phyloP scores from a whole-genome alignment of 148 eudicot genomes.

The Camellia sinensis region DNA sequence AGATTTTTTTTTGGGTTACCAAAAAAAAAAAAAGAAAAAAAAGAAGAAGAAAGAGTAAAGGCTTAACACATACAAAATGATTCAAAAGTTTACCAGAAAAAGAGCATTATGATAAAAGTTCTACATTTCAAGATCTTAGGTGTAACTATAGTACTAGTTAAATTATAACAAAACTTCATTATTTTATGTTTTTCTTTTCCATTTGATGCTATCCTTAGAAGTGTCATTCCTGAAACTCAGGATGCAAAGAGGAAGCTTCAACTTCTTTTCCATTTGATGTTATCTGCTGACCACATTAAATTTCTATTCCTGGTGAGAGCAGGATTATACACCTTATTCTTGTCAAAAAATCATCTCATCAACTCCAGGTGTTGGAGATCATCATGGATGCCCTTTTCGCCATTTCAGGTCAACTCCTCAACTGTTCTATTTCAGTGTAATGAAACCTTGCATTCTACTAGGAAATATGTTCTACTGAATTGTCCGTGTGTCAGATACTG shows the following conservation, averaged over 20 bases:
- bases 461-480: conserved; percentile 12
- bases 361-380: conserved; percentile 92
- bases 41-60: conserved; percentile 38
- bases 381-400: conserved; percentile 97
- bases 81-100: too few relatives aligned
- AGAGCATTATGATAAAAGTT: not conserved
- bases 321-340: conserved; percentile 28
- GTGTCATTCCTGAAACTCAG: not conserved
- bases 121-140: not conserved
- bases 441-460: not conserved
- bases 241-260: not conserved
- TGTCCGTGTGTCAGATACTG: not conserved
- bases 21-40: conserved; percentile 96
- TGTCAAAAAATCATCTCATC: conserved; percentile 26
- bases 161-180: not conserved
- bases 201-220: not conserved
- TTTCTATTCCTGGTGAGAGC: conserved; percentile 11
- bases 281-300: conserved; percentile 1
- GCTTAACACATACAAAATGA: too few relatives aligned
- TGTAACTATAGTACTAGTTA: not conserved
- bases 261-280: not conserved
- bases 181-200: not conserved
- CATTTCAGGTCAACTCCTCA: conserved; percentile 74
- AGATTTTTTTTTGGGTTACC: conserved; percentile 77
- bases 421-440: not conserved